Conservation (phyloP, 2,329 filamentous ascomycete genomes). For the Penicillium sp. region DNA sequence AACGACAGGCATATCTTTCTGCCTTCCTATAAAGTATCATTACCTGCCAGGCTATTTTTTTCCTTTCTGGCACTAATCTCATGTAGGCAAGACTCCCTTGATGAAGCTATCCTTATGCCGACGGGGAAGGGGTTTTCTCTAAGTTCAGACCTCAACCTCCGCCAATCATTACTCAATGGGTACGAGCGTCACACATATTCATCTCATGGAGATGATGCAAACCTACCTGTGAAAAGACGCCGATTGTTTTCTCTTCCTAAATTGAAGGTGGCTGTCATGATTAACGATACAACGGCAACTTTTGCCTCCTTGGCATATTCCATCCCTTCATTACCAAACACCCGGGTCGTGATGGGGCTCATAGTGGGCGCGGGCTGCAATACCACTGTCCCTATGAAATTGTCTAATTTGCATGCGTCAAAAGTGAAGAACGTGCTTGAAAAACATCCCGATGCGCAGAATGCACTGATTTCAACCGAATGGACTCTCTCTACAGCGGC, state of each 20-base stretch:
- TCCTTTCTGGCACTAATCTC: slow-evolving; percentile 6
- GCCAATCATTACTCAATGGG: slow-evolving; percentile 35
- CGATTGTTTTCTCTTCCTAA: slow-evolving; percentile 54
- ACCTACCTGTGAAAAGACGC: slow-evolving; percentile 31
- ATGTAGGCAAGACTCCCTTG: slow-evolving; percentile 48
- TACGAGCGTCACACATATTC: slow-evolving; percentile 46
- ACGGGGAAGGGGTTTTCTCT: slow-evolving; percentile 56
- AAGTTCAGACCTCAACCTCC: slow-evolving; percentile 36
- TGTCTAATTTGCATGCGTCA: slow-evolving; percentile 60
- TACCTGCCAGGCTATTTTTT: background rate
- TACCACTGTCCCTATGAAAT: slow-evolving; percentile 69
- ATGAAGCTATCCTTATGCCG: slow-evolving; percentile 54
- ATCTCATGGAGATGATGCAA: slow-evolving; percentile 24
- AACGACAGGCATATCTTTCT: slow-evolving; percentile 45
- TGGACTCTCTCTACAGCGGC: slow-evolving; percentile 75
- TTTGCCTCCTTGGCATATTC: slow-evolving; percentile 75
- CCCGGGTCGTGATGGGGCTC: slow-evolving; percentile 71
- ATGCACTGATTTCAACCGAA: slow-evolving; percentile 74
- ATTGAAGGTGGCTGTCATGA: slow-evolving; percentile 70
- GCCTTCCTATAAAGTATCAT: slow-evolving; percentile 45
- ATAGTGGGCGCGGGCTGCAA: slow-evolving; percentile 79
- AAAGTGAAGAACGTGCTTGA: slow-evolving; percentile 57
- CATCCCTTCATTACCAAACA: slow-evolving; percentile 58
- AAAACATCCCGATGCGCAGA: slow-evolving; percentile 51
- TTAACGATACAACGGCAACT: slow-evolving; percentile 77